Conservation (phyloP, 495 filamentous ascomycete species). For the Aspergillus coremiiformis region DNA sequence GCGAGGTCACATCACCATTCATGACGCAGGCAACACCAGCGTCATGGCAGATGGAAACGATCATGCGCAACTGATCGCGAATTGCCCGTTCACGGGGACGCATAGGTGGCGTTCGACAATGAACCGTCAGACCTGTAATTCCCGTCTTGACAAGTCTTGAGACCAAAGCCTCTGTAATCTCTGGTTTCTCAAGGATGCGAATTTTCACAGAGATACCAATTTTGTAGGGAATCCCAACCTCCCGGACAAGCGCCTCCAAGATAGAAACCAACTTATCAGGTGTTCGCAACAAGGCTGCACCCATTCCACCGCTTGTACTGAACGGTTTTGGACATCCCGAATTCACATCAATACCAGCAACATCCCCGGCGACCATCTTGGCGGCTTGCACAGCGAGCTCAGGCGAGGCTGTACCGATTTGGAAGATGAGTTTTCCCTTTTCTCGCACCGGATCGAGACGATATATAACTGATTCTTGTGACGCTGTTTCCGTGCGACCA, state of each 20-base stretch:
- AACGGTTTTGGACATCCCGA: constrained; percentile 97
- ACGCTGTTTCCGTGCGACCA: constrained; percentile 36
- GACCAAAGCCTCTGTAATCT: constrained; percentile 67
- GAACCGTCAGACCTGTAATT: constrained; percentile 84
- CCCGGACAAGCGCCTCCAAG: constrained; percentile 67
- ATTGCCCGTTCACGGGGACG: constrained; percentile 81
- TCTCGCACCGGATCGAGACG: constrained; percentile 73
- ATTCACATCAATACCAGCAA: constrained; percentile 93
- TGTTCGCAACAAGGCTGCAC: constrained; percentile 74
- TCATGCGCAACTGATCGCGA: constrained; percentile 74
- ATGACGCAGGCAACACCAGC: constrained; percentile 84
- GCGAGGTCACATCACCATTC: constrained; percentile 81
- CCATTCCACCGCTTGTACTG: constrained; percentile 86
- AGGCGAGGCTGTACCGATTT: constrained; percentile 80
- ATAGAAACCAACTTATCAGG: constrained; percentile 80
- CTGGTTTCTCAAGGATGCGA: constrained; percentile 68
- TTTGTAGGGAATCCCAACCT: constrained; percentile 65
- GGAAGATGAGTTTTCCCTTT: constrained; percentile 68
- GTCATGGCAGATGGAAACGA: constrained; percentile 66
- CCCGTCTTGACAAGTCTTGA: constrained; percentile 69
- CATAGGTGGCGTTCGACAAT: constrained; percentile 96
- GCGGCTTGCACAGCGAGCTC: constrained; percentile 76
- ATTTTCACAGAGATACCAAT: constrained; percentile 97
- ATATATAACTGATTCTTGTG: constrained; percentile 70
- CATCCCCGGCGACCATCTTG: constrained; percentile 72